A percentile compares a stretch with the other conserved stretches of the same genome.
Conservation (phyloP, 2,329 filamentous ascomycete species). For the Fusarium pininemorale region DNA sequence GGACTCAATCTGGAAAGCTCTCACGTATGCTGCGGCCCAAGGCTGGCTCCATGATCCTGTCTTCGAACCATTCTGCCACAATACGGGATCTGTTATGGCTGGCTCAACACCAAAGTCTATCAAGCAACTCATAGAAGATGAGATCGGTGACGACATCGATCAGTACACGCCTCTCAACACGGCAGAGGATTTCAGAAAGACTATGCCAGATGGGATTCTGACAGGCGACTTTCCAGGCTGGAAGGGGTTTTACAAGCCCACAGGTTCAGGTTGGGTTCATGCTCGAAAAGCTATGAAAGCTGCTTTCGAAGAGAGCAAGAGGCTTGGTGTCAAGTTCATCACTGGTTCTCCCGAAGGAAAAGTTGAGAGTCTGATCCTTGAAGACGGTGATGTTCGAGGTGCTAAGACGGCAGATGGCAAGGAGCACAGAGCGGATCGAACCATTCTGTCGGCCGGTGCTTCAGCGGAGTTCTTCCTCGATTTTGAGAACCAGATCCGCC, state of each 20-base stretch:
- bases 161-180: constrained; percentile 16
- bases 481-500: constrained; percentile 33
- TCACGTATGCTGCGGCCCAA: background rate
- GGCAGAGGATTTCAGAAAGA: constrained; percentile 14
- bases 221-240: constrained; percentile 21
- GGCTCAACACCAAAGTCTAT: constrained; percentile 16
- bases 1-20: background rate
- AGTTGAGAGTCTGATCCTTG: background rate
- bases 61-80: constrained; percentile 15
- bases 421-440: constrained; percentile 15
- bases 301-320: constrained; percentile 20
- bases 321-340: constrained; percentile 23
- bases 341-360: constrained; percentile 6
- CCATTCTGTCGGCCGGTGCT: background rate
- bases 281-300: constrained; percentile 25
- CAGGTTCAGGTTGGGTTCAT: constrained; percentile 25
- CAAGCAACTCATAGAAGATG: constrained; percentile 13
- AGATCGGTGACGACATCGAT: constrained; percentile 11
- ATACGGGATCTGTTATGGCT: constrained; percentile 21
- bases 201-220: constrained; percentile 21
- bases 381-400: constrained; percentile 19
- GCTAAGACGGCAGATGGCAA: constrained; percentile 10
- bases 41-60: constrained; percentile 24
- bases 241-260: constrained; percentile 21
- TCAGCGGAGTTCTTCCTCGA: constrained; percentile 24